A percentile compares a stretch with the other conserved stretches of the same genome.
Conservation (phyloP, 1,284 basidiomycete genomes). For the Paramarasmius palmivorus region DNA sequence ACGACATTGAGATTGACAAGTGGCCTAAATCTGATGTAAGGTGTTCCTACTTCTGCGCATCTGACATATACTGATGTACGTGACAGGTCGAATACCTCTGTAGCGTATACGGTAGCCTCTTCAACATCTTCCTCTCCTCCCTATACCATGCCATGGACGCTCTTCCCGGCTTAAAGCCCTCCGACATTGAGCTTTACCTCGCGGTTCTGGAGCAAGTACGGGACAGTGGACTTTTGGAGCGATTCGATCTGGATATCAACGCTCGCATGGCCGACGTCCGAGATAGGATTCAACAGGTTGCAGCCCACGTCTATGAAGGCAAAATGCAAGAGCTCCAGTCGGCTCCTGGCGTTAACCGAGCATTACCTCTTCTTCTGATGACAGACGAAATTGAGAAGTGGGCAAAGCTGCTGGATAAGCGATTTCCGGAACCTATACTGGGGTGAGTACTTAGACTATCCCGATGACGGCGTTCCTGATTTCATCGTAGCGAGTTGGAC, state of each 20-base stretch:
- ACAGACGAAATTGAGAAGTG: conserved; percentile 89
- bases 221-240: conserved; percentile 66
- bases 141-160: conserved; percentile 86
- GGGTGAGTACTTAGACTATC: conserved; percentile 52
- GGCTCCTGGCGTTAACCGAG: conserved; percentile 73
- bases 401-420: conserved; percentile 81
- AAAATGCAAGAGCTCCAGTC: conserved; percentile 71
- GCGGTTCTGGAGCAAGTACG: conserved; percentile 72
- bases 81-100: conserved; percentile 64
- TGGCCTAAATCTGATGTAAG: conserved; percentile 86
- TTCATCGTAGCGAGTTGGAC: conserved; percentile 62
- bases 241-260: conserved; percentile 65
- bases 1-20: conserved; percentile 68
- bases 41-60: conserved; percentile 20
- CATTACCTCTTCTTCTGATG: conserved; percentile 79
- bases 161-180: conserved; percentile 69
- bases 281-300: conserved; percentile 67
- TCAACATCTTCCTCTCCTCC: conserved; percentile 83
- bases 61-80: conserved; percentile 7
- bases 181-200: conserved; percentile 66
- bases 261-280: conserved; percentile 71
- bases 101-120: conserved; percentile 69
- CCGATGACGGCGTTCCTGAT: conserved; percentile 10
- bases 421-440: conserved; percentile 81
- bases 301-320: conserved; percentile 68